Evolutionary conservation across 345 rosid species (phyloP).

Genomic region (Adansonia digitata): DNA sequence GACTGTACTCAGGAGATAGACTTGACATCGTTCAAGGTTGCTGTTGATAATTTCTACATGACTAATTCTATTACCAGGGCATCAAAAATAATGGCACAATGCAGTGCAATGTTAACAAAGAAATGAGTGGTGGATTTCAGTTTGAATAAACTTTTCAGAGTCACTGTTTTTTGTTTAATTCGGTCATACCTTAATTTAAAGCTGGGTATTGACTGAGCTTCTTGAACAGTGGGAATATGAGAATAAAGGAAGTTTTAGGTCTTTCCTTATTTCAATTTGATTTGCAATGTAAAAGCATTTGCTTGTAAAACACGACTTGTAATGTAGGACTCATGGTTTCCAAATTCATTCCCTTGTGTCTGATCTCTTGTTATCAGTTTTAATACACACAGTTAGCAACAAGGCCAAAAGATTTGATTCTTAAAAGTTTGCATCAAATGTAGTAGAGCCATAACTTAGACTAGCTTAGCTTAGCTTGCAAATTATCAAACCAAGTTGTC

Average conservation of each 20-base stretch:
- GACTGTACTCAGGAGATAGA: conserved; percentile 42
- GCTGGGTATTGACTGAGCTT: conserved; percentile 18
- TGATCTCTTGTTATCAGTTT: no score
- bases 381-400: no score
- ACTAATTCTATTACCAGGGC: conserved; percentile 94
- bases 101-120: conserved; percentile 72
- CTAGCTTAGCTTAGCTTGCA: no score
- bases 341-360: neutral
- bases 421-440: no score
- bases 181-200: conserved; percentile 5
- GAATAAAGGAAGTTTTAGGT: conserved; percentile 28
- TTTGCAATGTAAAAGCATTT: conserved; percentile 21
- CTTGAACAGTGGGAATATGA: conserved; percentile 22
- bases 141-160: conserved; percentile 24
- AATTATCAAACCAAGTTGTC: no score
- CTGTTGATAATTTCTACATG: conserved; percentile 85
- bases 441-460: no score
- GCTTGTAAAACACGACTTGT: no score
- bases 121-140: conserved; percentile 50
- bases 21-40: conserved; percentile 46
- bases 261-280: conserved; percentile 20
- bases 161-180: neutral
- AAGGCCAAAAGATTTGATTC: no score
- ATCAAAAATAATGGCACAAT: conserved; percentile 97
- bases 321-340: neutral